Evolutionary conservation across 1,139 yeast genomes (phyloP).

Genomic region (Pichia sp.): DNA sequence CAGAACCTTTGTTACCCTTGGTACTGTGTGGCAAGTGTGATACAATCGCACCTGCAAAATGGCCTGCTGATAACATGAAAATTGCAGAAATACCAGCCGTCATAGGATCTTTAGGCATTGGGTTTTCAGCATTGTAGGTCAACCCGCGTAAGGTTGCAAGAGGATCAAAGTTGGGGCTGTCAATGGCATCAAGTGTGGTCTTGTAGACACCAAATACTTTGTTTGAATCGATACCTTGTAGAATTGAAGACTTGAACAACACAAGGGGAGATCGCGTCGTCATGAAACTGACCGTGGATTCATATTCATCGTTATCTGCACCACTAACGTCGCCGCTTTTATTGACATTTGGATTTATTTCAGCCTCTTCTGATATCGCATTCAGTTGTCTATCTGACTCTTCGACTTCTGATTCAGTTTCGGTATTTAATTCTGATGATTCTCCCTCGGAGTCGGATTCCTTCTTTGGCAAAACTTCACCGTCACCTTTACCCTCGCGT

Average conservation of each 20-base stretch:
- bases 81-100: conserved; percentile 51
- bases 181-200: conserved; percentile 41
- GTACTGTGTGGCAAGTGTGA: conserved; percentile 58
- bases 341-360: no score
- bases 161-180: conserved; percentile 31
- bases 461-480: conserved; percentile 33
- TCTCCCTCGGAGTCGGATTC: conserved; percentile 48
- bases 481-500: conserved; percentile 25
- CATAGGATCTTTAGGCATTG: conserved; percentile 14
- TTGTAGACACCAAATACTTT: conserved; percentile 64
- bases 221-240: conserved; percentile 33
- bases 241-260: conserved; percentile 40
- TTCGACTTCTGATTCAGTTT: conserved; percentile 26
- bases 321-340: no score
- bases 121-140: conserved; percentile 1
- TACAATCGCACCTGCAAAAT: conserved; percentile 92
- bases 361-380: conserved; percentile 17
- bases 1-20: conserved; percentile 45
- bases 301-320: conserved; percentile 31
- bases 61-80: conserved; percentile 97
- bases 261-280: conserved; percentile 62
- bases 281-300: conserved; percentile 40
- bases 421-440: conserved; percentile 41
- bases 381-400: conserved; percentile 1
- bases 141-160: conserved; percentile 24